Conservation (phyloP, 2,329 filamentous ascomycete genomes). For the Sarocladiaceae sp. region DNA sequence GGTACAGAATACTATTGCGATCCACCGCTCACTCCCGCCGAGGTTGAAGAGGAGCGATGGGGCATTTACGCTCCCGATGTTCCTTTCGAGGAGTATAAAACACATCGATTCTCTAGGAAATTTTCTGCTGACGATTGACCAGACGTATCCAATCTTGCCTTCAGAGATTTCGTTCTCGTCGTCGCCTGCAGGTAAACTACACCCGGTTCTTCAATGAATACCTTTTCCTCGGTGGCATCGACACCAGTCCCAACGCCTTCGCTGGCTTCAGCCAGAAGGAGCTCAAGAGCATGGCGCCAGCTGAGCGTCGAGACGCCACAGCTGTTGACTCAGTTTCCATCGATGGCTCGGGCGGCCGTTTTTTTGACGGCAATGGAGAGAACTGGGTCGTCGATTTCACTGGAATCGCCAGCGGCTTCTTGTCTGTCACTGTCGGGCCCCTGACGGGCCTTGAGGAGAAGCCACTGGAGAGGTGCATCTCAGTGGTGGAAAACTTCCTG, state of each 20-base stretch:
- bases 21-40: constrained; percentile 64
- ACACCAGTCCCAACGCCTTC: constrained; percentile 49
- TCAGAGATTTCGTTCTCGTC: constrained; percentile 69
- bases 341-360: constrained; percentile 33
- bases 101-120: not conserved
- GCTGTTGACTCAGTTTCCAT: constrained; percentile 53
- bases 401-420: constrained; percentile 68
- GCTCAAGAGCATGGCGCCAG: constrained; percentile 44
- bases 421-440: constrained; percentile 55
- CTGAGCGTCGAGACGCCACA: constrained; percentile 56
- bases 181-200: constrained; percentile 62
- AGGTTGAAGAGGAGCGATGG: constrained; percentile 56
- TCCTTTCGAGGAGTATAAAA: constrained; percentile 49
- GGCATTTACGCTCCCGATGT: constrained; percentile 62
- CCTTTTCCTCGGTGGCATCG: constrained; percentile 75
- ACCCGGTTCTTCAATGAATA: constrained; percentile 69
- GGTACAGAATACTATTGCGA: constrained; percentile 67
- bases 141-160: constrained; percentile 83
- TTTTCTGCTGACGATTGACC: constrained; percentile 3
- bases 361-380: constrained; percentile 45
- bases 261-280: constrained; percentile 54
- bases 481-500: constrained; percentile 77
- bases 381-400: constrained; percentile 75
- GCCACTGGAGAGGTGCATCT: constrained; percentile 51
- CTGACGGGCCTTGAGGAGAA: constrained; percentile 49